Evolutionary conservation across 768 basidiomycete species (phyloP).

Genomic region (Tricholoma terreum): DNA sequence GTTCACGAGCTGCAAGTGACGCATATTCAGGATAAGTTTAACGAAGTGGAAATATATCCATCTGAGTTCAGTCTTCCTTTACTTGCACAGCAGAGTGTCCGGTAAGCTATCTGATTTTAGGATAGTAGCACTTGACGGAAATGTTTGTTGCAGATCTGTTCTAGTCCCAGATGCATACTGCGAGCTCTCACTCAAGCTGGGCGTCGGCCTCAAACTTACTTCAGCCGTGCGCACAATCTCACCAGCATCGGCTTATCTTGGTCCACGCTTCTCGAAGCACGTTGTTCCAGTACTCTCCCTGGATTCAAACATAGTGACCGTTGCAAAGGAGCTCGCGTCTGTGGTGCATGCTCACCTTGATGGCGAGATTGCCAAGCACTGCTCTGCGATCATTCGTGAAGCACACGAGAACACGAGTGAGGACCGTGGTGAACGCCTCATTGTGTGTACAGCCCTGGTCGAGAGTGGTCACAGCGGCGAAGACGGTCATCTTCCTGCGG

Average conservation of each 20-base stretch:
- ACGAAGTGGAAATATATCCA: conserved; percentile 41
- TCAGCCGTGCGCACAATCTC: conserved; percentile 58
- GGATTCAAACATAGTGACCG: conserved; percentile 47
- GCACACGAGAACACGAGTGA: conserved; percentile 48
- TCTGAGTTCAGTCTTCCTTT: conserved; percentile 40
- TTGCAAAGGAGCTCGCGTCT: conserved; percentile 54
- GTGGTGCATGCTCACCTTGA: conserved; percentile 47
- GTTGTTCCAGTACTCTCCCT: conserved; percentile 49
- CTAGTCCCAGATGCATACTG: conserved; percentile 44
- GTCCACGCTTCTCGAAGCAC: conserved; percentile 51
- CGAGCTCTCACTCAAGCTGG: conserved; percentile 51
- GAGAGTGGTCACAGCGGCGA: conserved; percentile 50
- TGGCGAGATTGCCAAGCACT: conserved; percentile 52
- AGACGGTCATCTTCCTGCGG: conserved; percentile 43
- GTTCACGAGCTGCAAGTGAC: conserved; percentile 53
- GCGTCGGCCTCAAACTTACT: conserved; percentile 54
- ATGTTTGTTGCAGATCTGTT: conserved; percentile 40
- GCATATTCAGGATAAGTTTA: conserved; percentile 50
- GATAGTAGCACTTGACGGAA: not conserved
- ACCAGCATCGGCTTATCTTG: conserved; percentile 54
- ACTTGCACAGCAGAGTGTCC: conserved; percentile 52
- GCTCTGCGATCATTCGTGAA: conserved; percentile 50
- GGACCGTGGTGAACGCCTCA: conserved; percentile 45
- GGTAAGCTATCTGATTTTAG: conserved; percentile 27
- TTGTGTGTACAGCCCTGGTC: conserved; percentile 56